These are phyloP conservation scores for Suillus brevipes DNA, from an alignment of 768 basidiomycete species.

Conservation along the genomic window DNA sequence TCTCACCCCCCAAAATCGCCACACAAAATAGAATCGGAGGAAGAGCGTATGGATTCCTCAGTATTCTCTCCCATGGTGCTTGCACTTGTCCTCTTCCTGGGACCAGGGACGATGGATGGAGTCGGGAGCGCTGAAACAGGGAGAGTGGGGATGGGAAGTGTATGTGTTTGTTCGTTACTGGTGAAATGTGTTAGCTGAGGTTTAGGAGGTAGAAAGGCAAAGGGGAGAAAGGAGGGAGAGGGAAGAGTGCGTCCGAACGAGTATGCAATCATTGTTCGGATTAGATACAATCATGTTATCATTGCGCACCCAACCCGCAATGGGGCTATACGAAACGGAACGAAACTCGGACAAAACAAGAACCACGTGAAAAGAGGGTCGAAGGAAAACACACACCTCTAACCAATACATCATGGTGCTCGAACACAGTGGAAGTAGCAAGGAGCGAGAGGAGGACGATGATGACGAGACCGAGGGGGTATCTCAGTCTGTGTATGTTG, in stretches of 20 bases:
- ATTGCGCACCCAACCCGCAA: neutral
- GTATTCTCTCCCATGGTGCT: conserved; percentile 27
- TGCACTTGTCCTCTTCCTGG: neutral
- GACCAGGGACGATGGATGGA: neutral
- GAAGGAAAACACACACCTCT: conserved; percentile 47
- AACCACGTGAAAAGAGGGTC: neutral
- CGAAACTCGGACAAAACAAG: neutral
- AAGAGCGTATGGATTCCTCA: conserved; percentile 76
- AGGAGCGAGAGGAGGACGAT: conserved; percentile 58
- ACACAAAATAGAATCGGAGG: conserved; percentile 61
- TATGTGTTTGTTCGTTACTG: neutral
- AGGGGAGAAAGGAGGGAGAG: no score
- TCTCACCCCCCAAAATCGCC: conserved; percentile 53
- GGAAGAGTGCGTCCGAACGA: neutral
- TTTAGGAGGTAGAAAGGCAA: neutral
- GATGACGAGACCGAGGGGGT: conserved; percentile 59
- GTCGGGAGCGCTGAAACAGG: neutral
- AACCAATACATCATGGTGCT: conserved; percentile 66
- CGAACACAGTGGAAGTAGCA: conserved; percentile 55
- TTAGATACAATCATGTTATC: neutral
- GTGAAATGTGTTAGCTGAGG: neutral
- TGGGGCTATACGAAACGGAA: neutral
- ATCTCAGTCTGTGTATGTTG: conserved; percentile 51
- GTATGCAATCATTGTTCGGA: neutral
- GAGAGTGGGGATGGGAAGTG: neutral